Percentiles rank a stretch among this genome's conserved stretches.
Conservation (phyloP, 306 rosid genomes). For the Citrullus amarus region DNA sequence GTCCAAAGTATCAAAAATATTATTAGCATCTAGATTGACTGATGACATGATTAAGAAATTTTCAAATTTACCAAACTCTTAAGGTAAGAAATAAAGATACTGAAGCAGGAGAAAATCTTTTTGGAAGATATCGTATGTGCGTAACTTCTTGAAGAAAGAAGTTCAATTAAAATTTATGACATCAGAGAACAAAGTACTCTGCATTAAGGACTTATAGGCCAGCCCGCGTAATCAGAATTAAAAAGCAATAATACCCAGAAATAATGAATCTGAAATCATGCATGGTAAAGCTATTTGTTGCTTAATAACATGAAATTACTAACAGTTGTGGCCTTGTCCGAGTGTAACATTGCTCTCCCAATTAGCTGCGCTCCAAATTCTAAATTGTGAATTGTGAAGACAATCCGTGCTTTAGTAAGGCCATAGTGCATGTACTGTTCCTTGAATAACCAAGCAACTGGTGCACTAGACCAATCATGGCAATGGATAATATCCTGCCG, state of each 20-base stretch:
- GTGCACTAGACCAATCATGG: constrained; percentile 99
- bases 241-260: background rate
- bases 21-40: background rate
- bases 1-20: background rate
- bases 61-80: background rate
- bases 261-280: background rate
- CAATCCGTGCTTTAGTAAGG: constrained; percentile 66
- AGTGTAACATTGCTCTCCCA: constrained; percentile 51
- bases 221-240: background rate
- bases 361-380: constrained; percentile 74
- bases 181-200: background rate
- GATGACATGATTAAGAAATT: background rate
- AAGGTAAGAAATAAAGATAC: background rate
- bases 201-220: background rate
- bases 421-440: constrained; percentile 72
- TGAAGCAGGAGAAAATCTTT: background rate
- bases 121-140: background rate
- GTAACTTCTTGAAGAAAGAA: background rate
- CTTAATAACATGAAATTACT: constrained; percentile 17
- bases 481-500: constrained; percentile 93
- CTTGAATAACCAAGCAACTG: constrained; percentile 92
- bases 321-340: constrained; percentile 95
- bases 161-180: background rate
- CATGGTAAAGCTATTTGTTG: background rate
- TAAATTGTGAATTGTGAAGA: constrained; percentile 96